Base-by-base conservation (phyloP, 1,284 basidiomycete genomes). In the Microbotryum silenes-acaulis region DNA sequence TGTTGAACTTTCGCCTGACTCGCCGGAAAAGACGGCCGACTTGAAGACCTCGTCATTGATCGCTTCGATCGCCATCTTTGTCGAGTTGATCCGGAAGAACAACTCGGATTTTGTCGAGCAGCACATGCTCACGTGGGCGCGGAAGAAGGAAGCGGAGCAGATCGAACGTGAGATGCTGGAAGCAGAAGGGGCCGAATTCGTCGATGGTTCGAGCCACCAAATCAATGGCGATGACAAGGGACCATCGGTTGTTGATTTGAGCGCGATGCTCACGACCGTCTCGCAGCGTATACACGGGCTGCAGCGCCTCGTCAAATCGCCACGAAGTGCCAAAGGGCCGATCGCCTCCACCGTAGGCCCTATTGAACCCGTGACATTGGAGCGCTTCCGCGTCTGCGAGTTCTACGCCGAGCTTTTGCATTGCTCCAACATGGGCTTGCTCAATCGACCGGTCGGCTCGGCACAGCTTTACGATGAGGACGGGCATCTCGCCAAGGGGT, bases 71-170 rank as follows among this genome's bases (percentile, higher is more conserved):
- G 87, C 88, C 56, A 85, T 98, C 71, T 81, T 97, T 66, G 89
- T 97, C 71, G 96, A 99, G 75, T 82, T 99, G 46, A 97, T 99
- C 70, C 84, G 96, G 59, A 93, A 97, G 75, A 98, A 98, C 77
- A 98, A 98, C 76, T 94, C 92, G 57, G 94, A 99, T 75, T 97
- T 93, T 75, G 94, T 96, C 73, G 96, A 99, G 78, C 94, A 93
- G 18, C 96, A 70, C 58, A 74, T 72, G 67, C 70, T 71, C 51
- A 66, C 61, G 29, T 57, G 61, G 66, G 64, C 64, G 31, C 49
- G 75, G 27, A 71, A 75, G 55, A 72, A 73, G 42, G 74, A 75
- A 31, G 74, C 72, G 18, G 68, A 67, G 45, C 57, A 60, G 27
- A 62, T 60, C 53, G 72, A 70, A 53, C 66, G 68, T 47, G 67